Base-by-base conservation (phyloP, 2,329 filamentous ascomycete species). In the Pseudohalonectria lignicola region DNA sequence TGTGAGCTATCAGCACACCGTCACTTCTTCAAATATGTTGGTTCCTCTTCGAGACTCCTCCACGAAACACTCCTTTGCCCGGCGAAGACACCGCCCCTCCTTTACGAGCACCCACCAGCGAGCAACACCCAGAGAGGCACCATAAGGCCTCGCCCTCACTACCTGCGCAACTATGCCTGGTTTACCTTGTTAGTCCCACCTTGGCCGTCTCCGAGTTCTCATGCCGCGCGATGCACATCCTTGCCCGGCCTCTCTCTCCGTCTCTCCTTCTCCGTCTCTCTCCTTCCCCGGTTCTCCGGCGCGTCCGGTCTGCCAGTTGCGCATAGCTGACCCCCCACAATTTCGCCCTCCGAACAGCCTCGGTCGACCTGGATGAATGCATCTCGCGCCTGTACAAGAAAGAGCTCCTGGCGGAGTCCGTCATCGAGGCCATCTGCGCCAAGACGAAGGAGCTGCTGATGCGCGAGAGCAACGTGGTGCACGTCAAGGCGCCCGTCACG, bases 401-500 rank as follows among this genome's bases (percentile, higher is more conserved):
- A 60, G 92, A 96, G 61, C 76, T 98, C 43, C 77, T 98, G 42
- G 63, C 92, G 53, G 92, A 98, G 64, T 94, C 90, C 31, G 88
- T 98, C 48, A 90, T 98, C 62, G 92, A 98, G 67, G 92, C 92
- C 53, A 90, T 98, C 77, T 98, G 92, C 67, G 88, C 92, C 61
- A 98, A 98, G 62, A 92, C 93, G 17, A 98, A 98, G 59, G 92
- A 98, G 68, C 72, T 98, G 50, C 74, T 98, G 50, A 98, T 98
- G 92, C 90, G 93, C 57, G 92, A 98, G 76, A 96, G 90, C 74
- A 98, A 98, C 64, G 92, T 98, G 45, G 92, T 98, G 43, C 92
- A 98, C 60, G 93, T 98, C 45, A 79, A 79, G 51, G 88, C 92
- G 23, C 92, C 92, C 2, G 86, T 98, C 42, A 98, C 92, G 13